Evolutionary conservation across 306 rosid genomes (phyloP).

Genomic region (Ochetophila trinervis): DNA sequence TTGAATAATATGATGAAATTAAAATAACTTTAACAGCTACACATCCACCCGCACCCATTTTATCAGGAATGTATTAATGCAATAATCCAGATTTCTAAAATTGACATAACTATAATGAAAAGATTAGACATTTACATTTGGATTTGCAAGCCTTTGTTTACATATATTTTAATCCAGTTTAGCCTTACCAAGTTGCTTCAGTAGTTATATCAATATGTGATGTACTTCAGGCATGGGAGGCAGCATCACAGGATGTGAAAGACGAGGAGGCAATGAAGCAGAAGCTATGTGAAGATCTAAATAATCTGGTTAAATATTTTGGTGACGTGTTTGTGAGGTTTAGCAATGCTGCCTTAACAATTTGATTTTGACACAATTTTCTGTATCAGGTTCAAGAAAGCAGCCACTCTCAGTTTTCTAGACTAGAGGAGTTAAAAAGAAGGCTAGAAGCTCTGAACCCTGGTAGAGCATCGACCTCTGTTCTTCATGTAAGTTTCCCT

Average conservation of each 20-base stretch:
- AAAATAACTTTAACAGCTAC: neutral
- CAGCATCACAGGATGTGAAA: slow-evolving; percentile 56
- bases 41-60: neutral
- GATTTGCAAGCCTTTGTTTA: neutral
- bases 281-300: slow-evolving; percentile 84
- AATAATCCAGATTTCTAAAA: neutral
- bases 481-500: slow-evolving; percentile 46
- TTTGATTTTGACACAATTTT: slow-evolving; percentile 28
- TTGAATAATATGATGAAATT: slow-evolving; percentile 14
- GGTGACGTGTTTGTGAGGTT: slow-evolving; percentile 9
- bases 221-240: slow-evolving; percentile 65
- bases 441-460: slow-evolving; percentile 89
- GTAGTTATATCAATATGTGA: neutral
- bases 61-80: slow-evolving; percentile 4
- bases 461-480: slow-evolving; percentile 42
- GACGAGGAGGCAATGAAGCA: slow-evolving; percentile 82
- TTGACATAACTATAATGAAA: neutral
- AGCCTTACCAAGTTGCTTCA: neutral
- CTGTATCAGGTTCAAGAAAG: slow-evolving; percentile 80
- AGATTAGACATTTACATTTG: neutral
- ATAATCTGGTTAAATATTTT: slow-evolving; percentile 58
- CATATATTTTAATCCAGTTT: neutral
- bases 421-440: slow-evolving; percentile 88
- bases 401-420: slow-evolving; percentile 61
- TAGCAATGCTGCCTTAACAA: slow-evolving; percentile 18